These are phyloP conservation scores for Carex cristatella DNA, from an alignment of 176 grass and related monocot species.

Conservation along the genomic window DNA sequence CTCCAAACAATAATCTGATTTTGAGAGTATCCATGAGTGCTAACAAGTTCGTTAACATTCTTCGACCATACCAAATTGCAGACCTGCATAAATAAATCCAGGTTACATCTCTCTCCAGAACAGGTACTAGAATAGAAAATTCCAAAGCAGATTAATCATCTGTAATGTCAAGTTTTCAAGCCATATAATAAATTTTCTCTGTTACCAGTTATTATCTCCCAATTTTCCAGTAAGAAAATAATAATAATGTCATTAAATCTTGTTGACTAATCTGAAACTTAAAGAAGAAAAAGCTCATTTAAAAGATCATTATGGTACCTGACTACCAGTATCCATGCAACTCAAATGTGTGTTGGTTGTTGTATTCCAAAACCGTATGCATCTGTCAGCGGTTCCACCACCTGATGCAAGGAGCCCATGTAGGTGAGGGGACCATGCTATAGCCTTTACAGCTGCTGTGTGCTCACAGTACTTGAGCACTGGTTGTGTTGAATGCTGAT, in stretches of 20 bases:
- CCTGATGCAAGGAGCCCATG: slow-evolving; percentile 95
- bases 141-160: background rate
- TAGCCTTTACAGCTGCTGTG: slow-evolving; percentile 97
- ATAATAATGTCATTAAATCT: background rate
- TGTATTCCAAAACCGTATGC: slow-evolving; percentile 97
- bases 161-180: background rate
- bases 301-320: slow-evolving; percentile 46
- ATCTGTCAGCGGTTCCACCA: slow-evolving; percentile 96
- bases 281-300: background rate
- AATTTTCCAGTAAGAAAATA: background rate
- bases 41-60: slow-evolving; percentile 98
- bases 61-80: slow-evolving; percentile 99
- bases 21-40: slow-evolving; percentile 94
- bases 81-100: slow-evolving; percentile 41
- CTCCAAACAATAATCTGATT: slow-evolving; percentile 99
- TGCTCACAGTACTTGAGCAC: slow-evolving; percentile 90
- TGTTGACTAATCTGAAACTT: background rate
- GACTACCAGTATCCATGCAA: slow-evolving; percentile 88
- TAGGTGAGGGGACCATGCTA: slow-evolving; percentile 98
- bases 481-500: slow-evolving; percentile 80
- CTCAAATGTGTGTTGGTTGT: slow-evolving; percentile 78
- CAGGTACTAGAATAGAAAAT: background rate
- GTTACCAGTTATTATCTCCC: no score
- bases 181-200: background rate
- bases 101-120: background rate